phyloP scores from a whole-genome alignment of 441 rosid genomes.

The Pelargonium australe region DNA sequence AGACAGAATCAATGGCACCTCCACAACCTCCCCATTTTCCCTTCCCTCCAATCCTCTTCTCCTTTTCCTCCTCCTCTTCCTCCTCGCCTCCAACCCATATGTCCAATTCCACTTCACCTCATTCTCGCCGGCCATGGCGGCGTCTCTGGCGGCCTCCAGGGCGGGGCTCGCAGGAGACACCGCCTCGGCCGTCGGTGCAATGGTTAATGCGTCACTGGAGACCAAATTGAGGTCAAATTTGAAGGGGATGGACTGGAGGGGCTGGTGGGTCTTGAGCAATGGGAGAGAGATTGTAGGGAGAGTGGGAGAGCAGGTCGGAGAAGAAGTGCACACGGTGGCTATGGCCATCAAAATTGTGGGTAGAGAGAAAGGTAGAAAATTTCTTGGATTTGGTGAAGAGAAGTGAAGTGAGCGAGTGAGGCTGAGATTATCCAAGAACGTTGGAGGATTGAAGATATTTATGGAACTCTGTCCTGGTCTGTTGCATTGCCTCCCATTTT shows the following conservation, averaged over 20 bases:
- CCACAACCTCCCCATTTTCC: not conserved
- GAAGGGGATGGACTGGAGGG: constrained; percentile 6
- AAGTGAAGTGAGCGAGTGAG: not conserved
- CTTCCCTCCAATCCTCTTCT: constrained; percentile 23
- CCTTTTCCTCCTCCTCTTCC: constrained; percentile 38
- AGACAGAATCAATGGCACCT: constrained; percentile 16
- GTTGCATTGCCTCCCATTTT: too few relatives aligned
- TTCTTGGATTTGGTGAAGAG: not conserved
- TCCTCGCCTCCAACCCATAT: constrained; percentile 18
- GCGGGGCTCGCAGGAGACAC: constrained; percentile 23
- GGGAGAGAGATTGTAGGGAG: constrained; percentile 1
- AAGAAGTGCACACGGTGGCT: not conserved
- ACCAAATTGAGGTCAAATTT: constrained; percentile 20
- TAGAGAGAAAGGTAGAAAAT: not conserved
- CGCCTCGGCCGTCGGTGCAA: constrained; percentile 19
- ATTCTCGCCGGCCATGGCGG: constrained; percentile 23
- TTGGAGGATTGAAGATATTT: not conserved
- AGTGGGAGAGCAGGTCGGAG: not conserved
- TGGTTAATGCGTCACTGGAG: constrained; percentile 19
- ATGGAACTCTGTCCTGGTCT: too few relatives aligned
- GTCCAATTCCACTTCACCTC: constrained; percentile 14
- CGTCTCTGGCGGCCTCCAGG: constrained; percentile 28
- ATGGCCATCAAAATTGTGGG: not conserved
- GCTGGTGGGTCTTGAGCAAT: not conserved
- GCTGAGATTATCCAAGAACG: not conserved